A percentile compares a stretch with the other conserved stretches of the same genome.
phyloP scores from a whole-genome alignment of 1,284 basidiomycete species.

The Meira nashicola region DNA sequence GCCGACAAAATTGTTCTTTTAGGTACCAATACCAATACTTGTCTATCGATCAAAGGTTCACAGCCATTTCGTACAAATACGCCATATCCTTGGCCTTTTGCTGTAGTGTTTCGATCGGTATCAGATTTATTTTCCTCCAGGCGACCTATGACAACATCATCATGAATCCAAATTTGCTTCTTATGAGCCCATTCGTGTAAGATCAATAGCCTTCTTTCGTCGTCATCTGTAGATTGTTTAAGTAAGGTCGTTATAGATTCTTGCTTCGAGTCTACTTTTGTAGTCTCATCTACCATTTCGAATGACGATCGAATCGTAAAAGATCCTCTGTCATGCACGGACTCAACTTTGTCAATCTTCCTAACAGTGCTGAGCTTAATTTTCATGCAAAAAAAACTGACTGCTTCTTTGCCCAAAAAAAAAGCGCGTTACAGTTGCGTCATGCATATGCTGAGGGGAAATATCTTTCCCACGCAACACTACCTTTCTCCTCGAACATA shows the following conservation, averaged over 20 bases:
- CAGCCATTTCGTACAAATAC: background rate
- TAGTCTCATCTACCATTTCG: no score
- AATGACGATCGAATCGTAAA: no score
- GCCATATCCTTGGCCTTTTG: conserved; percentile 2
- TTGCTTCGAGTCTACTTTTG: no score
- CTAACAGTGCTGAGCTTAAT: no score
- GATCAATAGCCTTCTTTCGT: background rate
- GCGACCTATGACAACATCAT: background rate
- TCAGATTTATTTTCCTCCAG: background rate
- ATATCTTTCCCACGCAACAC: no score
- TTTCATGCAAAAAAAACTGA: no score
- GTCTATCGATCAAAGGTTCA: background rate
- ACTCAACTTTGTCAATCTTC: no score
- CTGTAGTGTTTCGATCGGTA: background rate
- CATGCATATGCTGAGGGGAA: no score
- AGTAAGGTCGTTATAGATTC: background rate
- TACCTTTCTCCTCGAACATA: no score
- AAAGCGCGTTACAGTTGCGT: no score
- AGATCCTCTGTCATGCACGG: no score
- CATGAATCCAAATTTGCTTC: conserved; percentile 9
- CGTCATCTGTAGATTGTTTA: conserved; percentile 3
- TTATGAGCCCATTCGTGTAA: background rate
- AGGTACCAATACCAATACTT: conserved; percentile 5
- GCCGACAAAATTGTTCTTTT: conserved; percentile 5
- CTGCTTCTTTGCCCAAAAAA: no score